Base-by-base conservation (phyloP, 345 rosid genomes). In the Microthlaspi erraticum region DNA sequence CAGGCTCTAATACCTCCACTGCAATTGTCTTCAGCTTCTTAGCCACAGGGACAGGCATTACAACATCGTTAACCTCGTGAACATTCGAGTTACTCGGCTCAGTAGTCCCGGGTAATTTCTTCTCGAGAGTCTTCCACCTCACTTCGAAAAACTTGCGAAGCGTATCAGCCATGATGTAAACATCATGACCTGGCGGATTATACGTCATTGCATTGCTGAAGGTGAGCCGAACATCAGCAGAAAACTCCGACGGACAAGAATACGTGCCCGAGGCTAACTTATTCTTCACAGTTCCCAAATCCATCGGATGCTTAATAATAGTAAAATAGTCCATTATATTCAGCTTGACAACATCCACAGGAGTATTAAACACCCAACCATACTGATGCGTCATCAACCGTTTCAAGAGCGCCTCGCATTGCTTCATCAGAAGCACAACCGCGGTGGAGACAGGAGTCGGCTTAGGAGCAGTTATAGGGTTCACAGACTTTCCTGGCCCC, bases 231-330 rank as follows among this genome's bases (percentile, higher is more conserved):
- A 93, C 86, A 70, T 93, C 98, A 37, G 91, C 83, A 53, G 89
- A 87, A 80, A 91, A 87, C 53, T 33, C 91, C 36, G 73, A 45
- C 3, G 89, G 96, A 18, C 52, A 26, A 60, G 84, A 81, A 80
- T 91, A 91, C 12, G 70, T 72, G 20, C 96, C 87, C 2, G 88
- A 79, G 61, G 75, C 39, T 32, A 91, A 43, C 74, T 81, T 93
- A 57, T 66, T 75, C 75, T 91, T 93, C 51, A 90, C 85, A 5
- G 97, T 91, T 39, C 94, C 92, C 75, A 93, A 84, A 81, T 90
- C 96, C 98, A 93, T 88, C 4, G 93, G 97, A 48, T 85, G 84
- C 74, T 87, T 88, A 60, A 93, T 86, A 79, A 93, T 76, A n/a
- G 60, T 81, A 45, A 83, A 85, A 74, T 91, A 93, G 65, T 93